Evolutionary conservation across 306 rosid genomes (phyloP).

Genomic region (Cucurbita moschata): DNA sequence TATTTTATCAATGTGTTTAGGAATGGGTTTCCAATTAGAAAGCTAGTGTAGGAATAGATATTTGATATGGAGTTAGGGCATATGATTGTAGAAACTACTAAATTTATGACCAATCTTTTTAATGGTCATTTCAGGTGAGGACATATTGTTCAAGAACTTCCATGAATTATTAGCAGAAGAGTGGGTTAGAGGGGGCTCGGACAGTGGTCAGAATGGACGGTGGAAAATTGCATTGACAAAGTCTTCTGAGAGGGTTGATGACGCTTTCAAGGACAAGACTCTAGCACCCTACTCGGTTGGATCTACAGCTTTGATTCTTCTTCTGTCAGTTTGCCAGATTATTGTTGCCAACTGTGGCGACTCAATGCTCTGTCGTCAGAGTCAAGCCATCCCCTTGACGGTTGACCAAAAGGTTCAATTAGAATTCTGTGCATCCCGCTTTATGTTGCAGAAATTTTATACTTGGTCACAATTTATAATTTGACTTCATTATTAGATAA

Average conservation of each 20-base stretch:
- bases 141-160: background rate
- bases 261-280: slow-evolving; percentile 1
- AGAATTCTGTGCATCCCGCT: background rate
- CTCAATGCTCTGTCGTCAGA: slow-evolving; percentile 19
- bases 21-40: background rate
- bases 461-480: background rate
- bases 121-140: slow-evolving; percentile 10
- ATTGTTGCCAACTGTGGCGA: slow-evolving; percentile 24
- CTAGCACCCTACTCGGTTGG: slow-evolving; percentile 7
- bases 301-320: slow-evolving; percentile 17
- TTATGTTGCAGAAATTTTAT: background rate
- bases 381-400: slow-evolving; percentile 12
- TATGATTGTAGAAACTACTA: background rate
- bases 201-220: background rate
- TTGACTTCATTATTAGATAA: background rate
- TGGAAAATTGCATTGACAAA: background rate
- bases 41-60: background rate
- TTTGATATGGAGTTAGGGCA: background rate
- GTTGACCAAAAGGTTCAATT: slow-evolving; percentile 15
- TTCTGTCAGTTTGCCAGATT: slow-evolving; percentile 15
- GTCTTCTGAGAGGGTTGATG: slow-evolving; percentile 9
- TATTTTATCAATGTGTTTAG: background rate
- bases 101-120: background rate
- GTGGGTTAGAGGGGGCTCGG: background rate
- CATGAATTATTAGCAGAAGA: slow-evolving; percentile 8